Base-by-base conservation (phyloP, 805 yeast species). In the Dipodascopsis tothii region DNA sequence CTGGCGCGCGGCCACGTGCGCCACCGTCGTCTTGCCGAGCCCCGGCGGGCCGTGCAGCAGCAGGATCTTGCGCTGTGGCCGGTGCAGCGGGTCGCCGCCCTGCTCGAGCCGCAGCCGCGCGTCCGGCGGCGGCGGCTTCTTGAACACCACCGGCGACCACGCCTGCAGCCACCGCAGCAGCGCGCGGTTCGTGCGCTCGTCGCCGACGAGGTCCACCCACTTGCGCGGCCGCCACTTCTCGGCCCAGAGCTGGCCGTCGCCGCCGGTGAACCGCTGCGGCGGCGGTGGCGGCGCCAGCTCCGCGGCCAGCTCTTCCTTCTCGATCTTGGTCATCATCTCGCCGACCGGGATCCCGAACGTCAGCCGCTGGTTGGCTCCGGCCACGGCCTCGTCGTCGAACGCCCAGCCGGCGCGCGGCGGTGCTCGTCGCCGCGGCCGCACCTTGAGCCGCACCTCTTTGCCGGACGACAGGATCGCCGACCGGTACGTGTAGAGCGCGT, bases 11-110 rank as follows among this genome's bases (percentile, higher is more conserved):
- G 87, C 72, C 1, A 86, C 75, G 57, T 88, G 96, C 0, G 90
- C 85, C 1, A 87, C 80, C 0, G 92, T 76, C 0, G 97, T 88
- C 59, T 90, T 90, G 6, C 98, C 98, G 16, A 82, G 71, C 1
- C 98, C 98, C 0, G 95, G 87, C 0, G 95, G 92, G 0, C 98
- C 98, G 59, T 81, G 86, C 7, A 92, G 73, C 33, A 92, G 65
- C 18, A 92, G 59, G 0, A 92, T 70, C 51, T 77, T 81, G 41
- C 72, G 72, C 14, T 61, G 65, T 0, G 88, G 88, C 43, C 88
- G 66, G 22, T 73, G 69, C 33, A 73, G 68, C 0, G 76, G 74
- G 57, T 80, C 86, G 1, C 45, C 37, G 25, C 40, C 19, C 23
- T 25, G n/a, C 14, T 28, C 20, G 11, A 17, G 32, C 16, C n/a